Conservation (phyloP, 306 rosid species). For the Leucaena leucocephala region DNA sequence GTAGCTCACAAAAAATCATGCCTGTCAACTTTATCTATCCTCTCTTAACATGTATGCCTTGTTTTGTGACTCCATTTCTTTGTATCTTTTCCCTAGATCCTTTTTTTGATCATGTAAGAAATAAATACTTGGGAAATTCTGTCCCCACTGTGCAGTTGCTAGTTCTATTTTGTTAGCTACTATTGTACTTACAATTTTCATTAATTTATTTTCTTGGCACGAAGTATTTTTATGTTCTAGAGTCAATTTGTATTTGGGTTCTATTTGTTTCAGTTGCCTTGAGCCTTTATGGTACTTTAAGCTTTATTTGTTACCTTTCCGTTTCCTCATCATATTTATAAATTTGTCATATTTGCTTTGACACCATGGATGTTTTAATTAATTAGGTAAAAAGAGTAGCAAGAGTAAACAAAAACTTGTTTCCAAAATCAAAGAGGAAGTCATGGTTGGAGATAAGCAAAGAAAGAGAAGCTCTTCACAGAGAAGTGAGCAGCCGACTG, state of each 20-base stretch:
- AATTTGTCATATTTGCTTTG: background rate
- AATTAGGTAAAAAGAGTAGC: conserved; percentile 44
- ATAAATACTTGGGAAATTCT: conserved; percentile 1
- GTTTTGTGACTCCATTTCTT: background rate
- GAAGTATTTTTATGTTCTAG: conserved; percentile 13
- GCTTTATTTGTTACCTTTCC: background rate
- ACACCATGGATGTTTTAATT: background rate
- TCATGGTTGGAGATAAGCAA: conserved; percentile 40
- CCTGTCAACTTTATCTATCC: background rate
- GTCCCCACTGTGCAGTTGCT: conserved; percentile 9
- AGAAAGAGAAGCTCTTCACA: conserved; percentile 61
- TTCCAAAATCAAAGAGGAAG: conserved; percentile 37
- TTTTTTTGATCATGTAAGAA: background rate
- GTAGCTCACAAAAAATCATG: background rate
- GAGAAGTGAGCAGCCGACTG: conserved; percentile 48
- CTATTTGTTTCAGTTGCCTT: conserved; percentile 8
- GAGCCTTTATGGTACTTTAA: background rate
- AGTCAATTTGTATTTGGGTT: conserved; percentile 1
- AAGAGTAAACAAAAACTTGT: conserved; percentile 30
- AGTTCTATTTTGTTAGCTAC: background rate
- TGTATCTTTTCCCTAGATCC: background rate
- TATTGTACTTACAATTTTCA: background rate
- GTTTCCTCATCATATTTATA: background rate
- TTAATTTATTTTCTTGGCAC: conserved; percentile 2
- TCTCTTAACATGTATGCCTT: background rate